These are phyloP conservation scores for Aschersonia sp. DNA, from an alignment of 2,329 filamentous ascomycete genomes.

Conservation along the genomic window DNA sequence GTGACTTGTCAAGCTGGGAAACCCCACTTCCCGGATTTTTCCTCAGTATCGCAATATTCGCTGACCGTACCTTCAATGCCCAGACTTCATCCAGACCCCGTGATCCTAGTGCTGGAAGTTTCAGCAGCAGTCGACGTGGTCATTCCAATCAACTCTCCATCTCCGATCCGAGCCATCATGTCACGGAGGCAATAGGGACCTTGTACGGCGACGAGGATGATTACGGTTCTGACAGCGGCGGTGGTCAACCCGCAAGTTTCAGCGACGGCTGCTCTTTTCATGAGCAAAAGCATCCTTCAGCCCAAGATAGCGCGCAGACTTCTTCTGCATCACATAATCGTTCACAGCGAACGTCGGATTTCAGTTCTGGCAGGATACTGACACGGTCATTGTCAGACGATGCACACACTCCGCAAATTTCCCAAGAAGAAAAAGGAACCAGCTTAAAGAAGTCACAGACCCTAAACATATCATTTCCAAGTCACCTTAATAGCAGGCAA, in stretches of 20 bases:
- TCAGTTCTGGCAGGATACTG: conserved; percentile 25
- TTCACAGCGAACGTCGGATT: conserved; percentile 14
- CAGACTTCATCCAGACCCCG: conserved; percentile 45
- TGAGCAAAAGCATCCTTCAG: conserved; percentile 28
- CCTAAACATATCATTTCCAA: conserved; percentile 21
- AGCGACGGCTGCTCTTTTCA: conserved; percentile 40
- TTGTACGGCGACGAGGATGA: conserved; percentile 72
- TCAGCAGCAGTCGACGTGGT: conserved; percentile 42
- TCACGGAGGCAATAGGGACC: conserved; percentile 85
- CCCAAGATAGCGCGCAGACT: conserved; percentile 5
- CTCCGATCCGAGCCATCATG: conserved; percentile 84
- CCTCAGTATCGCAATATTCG: not conserved
- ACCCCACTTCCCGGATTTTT: not conserved
- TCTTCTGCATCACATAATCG: conserved; percentile 2
- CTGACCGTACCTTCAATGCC: not conserved
- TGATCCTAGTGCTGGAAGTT: conserved; percentile 39
- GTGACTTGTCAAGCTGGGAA: too few relatives aligned
- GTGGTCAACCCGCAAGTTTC: conserved; percentile 59
- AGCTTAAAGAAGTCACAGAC: conserved; percentile 29
- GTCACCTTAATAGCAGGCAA: conserved; percentile 24
- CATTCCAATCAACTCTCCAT: conserved; percentile 48
- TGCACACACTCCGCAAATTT: conserved; percentile 12
- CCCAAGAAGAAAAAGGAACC: conserved; percentile 17
- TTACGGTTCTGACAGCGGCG: conserved; percentile 31
- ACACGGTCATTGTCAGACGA: conserved; percentile 33